Evolutionary conservation across 2,329 filamentous ascomycete genomes (phyloP), one percentile per base, ranked within the genome.

Genomic region (Stagonosporopsis chrysanthemi): DNA sequence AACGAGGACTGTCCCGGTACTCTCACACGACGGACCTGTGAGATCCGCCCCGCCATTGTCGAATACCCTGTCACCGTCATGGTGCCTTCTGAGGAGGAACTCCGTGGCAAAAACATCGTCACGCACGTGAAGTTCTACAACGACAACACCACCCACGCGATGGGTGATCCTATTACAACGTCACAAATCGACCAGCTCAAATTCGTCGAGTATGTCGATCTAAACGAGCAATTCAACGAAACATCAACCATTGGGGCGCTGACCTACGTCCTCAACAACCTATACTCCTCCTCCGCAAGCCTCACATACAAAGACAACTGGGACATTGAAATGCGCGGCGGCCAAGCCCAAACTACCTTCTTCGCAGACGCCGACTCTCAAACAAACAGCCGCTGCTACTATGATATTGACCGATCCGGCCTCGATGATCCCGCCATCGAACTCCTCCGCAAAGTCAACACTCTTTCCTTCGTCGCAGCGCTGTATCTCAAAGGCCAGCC

Each of bases 371-470:
- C 17, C 8, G 55, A 65, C 28, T 43, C 29, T 1, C 51, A 65
- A 6, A 45, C 54, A 3, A 33, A 38, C 33, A 52, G 48, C 22
- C 52, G 58, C 15, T 69, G 66, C 55, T 61, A 61, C 50, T 69
- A 64, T 48, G 40, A 61, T 12, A 62, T 69, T 3, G 49, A 63
- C 24, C 58, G 58, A 1, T 23, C 56, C 7, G 55, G 52, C 11
- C 60, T 58, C n/a, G 64, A 68, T 36, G 67, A 68, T 33, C 65
- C 67, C 0, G 48, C 61, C 36, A 52, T 69, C 33, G 65, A 63
- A 11, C 31, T 69, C 1, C 52, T 69, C n/a, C 67, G 65, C 51
- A 67, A 65, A 19, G 35, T 68, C 9, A 69, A 69, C 51, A 69
- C 65, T 0, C 41, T 69, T 15, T 56, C 52, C 24, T 69, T 69